These are phyloP conservation scores for Mallotus japonicus DNA, from an alignment of 441 rosid genomes.

Conservation along the genomic window DNA sequence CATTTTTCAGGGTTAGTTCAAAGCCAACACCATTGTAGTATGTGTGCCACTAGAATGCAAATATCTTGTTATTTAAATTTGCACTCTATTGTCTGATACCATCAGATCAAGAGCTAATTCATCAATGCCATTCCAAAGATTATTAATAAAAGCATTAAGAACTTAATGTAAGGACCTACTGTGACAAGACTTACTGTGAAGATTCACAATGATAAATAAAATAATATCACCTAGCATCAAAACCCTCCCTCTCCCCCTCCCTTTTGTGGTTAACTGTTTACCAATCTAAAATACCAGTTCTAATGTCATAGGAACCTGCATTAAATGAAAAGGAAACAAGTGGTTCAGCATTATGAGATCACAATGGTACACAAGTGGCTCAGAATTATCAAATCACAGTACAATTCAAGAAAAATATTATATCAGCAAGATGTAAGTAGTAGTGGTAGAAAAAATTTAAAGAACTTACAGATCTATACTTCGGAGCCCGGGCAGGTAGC, in stretches of 20 bases:
- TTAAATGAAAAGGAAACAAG: not conserved
- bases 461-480: constrained; percentile 60
- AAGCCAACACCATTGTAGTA: not conserved
- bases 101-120: not conserved
- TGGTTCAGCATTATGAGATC: not conserved
- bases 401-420: not conserved
- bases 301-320: too few species aligned
- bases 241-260: not conserved
- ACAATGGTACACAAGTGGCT: not conserved
- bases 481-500: constrained; percentile 60
- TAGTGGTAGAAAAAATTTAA: constrained; percentile 1
- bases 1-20: not conserved
- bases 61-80: not conserved
- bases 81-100: not conserved
- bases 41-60: not conserved
- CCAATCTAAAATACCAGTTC: not conserved
- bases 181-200: not conserved
- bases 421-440: constrained; percentile 7
- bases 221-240: not conserved
- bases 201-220: too few species aligned
- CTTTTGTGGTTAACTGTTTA: not conserved
- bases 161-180: not conserved
- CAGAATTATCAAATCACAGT: not conserved
- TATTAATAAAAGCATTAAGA: not conserved
- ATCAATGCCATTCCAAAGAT: not conserved